Conservation (phyloP, 1,284 basidiomycete species). For the Caloboletus firmus region DNA sequence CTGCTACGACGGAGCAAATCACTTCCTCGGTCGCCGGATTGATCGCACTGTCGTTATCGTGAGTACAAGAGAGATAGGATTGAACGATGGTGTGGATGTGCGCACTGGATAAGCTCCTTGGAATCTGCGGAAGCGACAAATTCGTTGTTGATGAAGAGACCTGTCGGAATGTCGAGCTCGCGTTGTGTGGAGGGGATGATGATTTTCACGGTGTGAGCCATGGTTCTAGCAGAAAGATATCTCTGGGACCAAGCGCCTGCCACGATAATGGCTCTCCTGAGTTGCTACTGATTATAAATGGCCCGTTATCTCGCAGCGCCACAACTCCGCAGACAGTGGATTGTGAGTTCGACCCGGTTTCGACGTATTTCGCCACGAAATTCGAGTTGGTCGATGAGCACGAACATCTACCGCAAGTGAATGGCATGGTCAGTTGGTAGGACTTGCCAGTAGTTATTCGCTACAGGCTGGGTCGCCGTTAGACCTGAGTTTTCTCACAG, state of each 20-base stretch:
- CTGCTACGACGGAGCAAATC: slow-evolving; percentile 67
- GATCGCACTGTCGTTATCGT: slow-evolving; percentile 46
- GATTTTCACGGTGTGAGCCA: slow-evolving; percentile 43
- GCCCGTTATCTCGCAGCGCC: slow-evolving; percentile 15
- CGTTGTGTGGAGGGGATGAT: slow-evolving; percentile 45
- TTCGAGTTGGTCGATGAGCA: slow-evolving; percentile 1
- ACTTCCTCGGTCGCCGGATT: slow-evolving; percentile 77
- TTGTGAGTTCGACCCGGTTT: not conserved
- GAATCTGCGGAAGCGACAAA: slow-evolving; percentile 73
- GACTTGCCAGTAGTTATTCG: not conserved
- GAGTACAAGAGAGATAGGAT: slow-evolving; percentile 6
- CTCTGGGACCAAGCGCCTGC: too few species aligned
- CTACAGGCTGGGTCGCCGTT: not conserved
- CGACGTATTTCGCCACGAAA: not conserved
- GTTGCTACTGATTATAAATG: slow-evolving; percentile 15
- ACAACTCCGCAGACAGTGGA: slow-evolving; percentile 6
- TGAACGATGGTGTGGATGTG: not conserved
- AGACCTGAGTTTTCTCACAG: slow-evolving; percentile 24
- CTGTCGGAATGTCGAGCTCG: slow-evolving; percentile 68
- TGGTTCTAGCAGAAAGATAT: slow-evolving; percentile 28
- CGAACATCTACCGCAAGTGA: not conserved
- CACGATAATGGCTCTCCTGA: not conserved
- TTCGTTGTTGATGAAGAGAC: slow-evolving; percentile 90
- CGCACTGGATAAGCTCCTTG: slow-evolving; percentile 57
- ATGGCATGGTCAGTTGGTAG: not conserved